Conservation (phyloP, 768 basidiomycete species). For the Megacollybia marginata region DNA sequence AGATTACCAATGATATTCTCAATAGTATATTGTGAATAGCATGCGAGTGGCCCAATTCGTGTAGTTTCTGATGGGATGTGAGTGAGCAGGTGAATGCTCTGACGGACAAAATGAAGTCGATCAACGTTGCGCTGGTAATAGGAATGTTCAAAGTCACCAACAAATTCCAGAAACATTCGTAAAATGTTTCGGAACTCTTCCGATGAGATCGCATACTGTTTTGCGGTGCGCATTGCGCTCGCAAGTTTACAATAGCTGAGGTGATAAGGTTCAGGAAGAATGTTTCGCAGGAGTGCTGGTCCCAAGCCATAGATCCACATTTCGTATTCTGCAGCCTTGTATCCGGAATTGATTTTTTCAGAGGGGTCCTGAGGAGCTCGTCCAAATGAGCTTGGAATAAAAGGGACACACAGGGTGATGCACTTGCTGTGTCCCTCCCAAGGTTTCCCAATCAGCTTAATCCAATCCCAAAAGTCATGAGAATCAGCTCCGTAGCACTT, state of each 20-base stretch:
- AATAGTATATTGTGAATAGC: constrained; percentile 22
- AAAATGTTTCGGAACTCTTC: constrained; percentile 8
- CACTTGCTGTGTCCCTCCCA: constrained; percentile 6
- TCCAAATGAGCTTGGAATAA: constrained; percentile 19
- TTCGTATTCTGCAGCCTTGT: constrained; percentile 22
- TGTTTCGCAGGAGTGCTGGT: constrained; percentile 15
- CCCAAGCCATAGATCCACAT: constrained; percentile 19
- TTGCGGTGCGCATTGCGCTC: constrained; percentile 12
- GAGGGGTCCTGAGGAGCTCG: constrained; percentile 23
- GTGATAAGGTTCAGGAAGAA: constrained; percentile 14
- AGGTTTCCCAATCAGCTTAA: constrained; percentile 4
- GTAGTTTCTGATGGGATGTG: constrained; percentile 18
- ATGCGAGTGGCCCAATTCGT: constrained; percentile 13
- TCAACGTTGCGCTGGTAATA: constrained; percentile 17
- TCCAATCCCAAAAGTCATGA: constrained; percentile 13
- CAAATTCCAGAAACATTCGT: constrained; percentile 12
- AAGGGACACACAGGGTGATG: constrained; percentile 12
- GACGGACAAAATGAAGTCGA: constrained; percentile 22
- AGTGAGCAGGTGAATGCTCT: constrained; percentile 16
- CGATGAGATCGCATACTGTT: constrained; percentile 12
- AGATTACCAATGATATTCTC: constrained; percentile 20
- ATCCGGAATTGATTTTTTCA: constrained; percentile 22
- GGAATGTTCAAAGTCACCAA: constrained; percentile 18
- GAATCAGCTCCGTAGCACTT: constrained; percentile 11
- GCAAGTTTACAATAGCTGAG: constrained; percentile 17